These are phyloP conservation scores for Ophiocordyceps camponoti-rufipedis DNA, from an alignment of 2,329 filamentous ascomycete species.

Conservation along the genomic window DNA sequence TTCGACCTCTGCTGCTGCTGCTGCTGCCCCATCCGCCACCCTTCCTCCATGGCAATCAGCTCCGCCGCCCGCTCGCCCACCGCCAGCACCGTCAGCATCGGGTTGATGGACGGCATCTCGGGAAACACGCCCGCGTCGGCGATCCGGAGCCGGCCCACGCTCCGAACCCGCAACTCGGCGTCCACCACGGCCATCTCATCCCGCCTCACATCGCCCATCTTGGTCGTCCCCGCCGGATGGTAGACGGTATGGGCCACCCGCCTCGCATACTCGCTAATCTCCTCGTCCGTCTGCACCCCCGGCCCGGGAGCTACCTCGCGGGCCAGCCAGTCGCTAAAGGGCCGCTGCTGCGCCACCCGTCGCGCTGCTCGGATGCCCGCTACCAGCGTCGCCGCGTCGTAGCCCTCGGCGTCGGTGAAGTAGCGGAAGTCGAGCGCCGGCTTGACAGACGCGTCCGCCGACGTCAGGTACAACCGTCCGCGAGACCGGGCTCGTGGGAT, in stretches of 20 bases:
- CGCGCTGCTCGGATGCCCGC: slow-evolving; percentile 63
- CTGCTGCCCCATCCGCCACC: slow-evolving; percentile 15
- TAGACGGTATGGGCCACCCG: slow-evolving; percentile 77
- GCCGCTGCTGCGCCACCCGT: slow-evolving; percentile 53
- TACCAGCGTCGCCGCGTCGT: slow-evolving; percentile 68
- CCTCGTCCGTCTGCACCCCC: slow-evolving; percentile 56
- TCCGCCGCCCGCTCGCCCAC: slow-evolving; percentile 75
- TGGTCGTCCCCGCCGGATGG: slow-evolving; percentile 75
- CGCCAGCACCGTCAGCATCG: slow-evolving; percentile 74
- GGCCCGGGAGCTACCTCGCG: slow-evolving; percentile 65
- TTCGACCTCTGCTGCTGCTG: slow-evolving; percentile 11
- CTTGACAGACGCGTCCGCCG: slow-evolving; percentile 56
- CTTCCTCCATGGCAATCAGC: slow-evolving; percentile 55
- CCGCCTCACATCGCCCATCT: slow-evolving; percentile 59
- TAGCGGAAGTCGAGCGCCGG: slow-evolving; percentile 77
- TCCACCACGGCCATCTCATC: slow-evolving; percentile 71
- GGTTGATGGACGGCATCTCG: slow-evolving; percentile 72
- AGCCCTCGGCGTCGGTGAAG: slow-evolving; percentile 73
- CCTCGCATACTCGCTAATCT: slow-evolving; percentile 64
- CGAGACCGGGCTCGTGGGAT: slow-evolving; percentile 68
- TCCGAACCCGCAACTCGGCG: slow-evolving; percentile 50
- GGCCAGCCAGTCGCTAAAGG: slow-evolving; percentile 72
- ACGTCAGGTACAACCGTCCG: slow-evolving; percentile 61
- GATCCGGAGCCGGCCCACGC: slow-evolving; percentile 56
- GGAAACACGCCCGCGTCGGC: slow-evolving; percentile 82